These are phyloP conservation scores for Elongisporangium anandrum DNA, from an alignment of 352 stramenopile species.

Conservation along the genomic window DNA sequence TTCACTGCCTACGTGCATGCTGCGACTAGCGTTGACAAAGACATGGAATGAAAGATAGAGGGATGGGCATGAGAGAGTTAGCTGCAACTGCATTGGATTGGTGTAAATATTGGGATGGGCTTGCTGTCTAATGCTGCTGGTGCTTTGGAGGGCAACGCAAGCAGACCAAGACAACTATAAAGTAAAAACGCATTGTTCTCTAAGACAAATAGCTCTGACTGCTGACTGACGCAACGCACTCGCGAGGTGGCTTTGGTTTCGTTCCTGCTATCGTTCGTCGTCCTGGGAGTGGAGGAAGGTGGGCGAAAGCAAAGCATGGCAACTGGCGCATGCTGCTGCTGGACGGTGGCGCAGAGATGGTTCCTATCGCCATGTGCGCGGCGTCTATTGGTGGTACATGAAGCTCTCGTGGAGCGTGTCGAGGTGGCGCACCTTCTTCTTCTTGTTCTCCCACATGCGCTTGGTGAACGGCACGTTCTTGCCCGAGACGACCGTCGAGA, in stretches of 20 bases:
- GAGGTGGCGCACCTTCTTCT: constrained; percentile 30
- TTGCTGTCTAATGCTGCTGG: not conserved
- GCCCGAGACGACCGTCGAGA: constrained; percentile 32
- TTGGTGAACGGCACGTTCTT: constrained; percentile 42
- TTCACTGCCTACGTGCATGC: not conserved
- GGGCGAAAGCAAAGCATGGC: not conserved
- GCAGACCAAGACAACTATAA: not conserved
- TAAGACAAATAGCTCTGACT: not conserved
- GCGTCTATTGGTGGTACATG: constrained; percentile 15
- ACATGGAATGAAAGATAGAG: not conserved
- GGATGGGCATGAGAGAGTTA: not conserved
- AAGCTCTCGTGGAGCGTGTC: constrained; percentile 50
- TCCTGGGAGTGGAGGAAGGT: not conserved
- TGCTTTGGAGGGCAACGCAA: not conserved
- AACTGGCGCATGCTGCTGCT: not conserved
- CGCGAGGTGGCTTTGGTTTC: not conserved
- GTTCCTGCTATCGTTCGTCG: not conserved
- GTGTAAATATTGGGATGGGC: not conserved
- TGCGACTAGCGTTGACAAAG: not conserved
- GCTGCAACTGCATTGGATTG: not conserved
- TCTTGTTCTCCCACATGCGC: constrained; percentile 40
- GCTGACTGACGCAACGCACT: not conserved
- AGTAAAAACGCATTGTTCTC: not conserved
- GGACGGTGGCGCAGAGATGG: not conserved
- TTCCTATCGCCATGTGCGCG: not conserved